Evolutionary conservation across 495 filamentous ascomycete species (phyloP).

Genomic region (Acidiella bohemica): DNA sequence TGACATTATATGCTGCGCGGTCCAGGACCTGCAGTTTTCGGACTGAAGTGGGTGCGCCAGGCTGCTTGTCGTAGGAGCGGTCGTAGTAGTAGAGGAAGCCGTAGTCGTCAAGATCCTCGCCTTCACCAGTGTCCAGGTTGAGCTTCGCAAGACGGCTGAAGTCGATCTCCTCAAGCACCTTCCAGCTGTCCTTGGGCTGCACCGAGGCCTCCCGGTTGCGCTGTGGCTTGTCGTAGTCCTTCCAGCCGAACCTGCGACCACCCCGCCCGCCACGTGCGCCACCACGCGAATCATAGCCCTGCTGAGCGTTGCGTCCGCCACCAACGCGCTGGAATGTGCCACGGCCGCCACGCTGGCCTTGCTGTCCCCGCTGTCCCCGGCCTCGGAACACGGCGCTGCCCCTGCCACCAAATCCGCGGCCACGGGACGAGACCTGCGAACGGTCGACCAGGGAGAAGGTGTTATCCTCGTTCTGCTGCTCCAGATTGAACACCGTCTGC

Average conservation of each 20-base stretch:
- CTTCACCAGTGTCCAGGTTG: slow-evolving; percentile 84
- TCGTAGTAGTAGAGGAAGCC: slow-evolving; percentile 98
- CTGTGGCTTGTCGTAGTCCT: slow-evolving; percentile 96
- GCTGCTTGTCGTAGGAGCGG: slow-evolving; percentile 79
- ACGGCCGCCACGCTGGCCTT: slow-evolving; percentile 41
- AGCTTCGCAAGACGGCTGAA: slow-evolving; percentile 89
- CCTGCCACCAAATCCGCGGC: slow-evolving; percentile 68
- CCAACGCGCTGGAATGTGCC: slow-evolving; percentile 35
- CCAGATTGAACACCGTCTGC: slow-evolving; percentile 73
- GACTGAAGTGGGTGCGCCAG: slow-evolving; percentile 68
- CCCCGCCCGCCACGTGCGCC: slow-evolving; percentile 49
- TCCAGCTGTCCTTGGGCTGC: slow-evolving; percentile 88
- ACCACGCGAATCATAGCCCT: slow-evolving; percentile 44
- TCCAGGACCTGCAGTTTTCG: slow-evolving; percentile 76
- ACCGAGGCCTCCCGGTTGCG: slow-evolving; percentile 90
- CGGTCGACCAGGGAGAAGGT: slow-evolving; percentile 97
- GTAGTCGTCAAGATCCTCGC: slow-evolving; percentile 88
- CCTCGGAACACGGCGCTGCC: slow-evolving; percentile 80
- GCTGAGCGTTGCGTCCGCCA: slow-evolving; percentile 51
- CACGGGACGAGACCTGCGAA: slow-evolving; percentile 26
- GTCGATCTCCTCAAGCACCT: slow-evolving; percentile 93
- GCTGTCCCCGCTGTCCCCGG: slow-evolving; percentile 48
- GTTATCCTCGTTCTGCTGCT: slow-evolving; percentile 86
- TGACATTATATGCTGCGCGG: slow-evolving; percentile 93
- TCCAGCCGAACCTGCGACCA: slow-evolving; percentile 90